These are phyloP conservation scores for Spathaspora passalidarum DNA, from an alignment of 805 yeast species.

Conservation along the genomic window DNA sequence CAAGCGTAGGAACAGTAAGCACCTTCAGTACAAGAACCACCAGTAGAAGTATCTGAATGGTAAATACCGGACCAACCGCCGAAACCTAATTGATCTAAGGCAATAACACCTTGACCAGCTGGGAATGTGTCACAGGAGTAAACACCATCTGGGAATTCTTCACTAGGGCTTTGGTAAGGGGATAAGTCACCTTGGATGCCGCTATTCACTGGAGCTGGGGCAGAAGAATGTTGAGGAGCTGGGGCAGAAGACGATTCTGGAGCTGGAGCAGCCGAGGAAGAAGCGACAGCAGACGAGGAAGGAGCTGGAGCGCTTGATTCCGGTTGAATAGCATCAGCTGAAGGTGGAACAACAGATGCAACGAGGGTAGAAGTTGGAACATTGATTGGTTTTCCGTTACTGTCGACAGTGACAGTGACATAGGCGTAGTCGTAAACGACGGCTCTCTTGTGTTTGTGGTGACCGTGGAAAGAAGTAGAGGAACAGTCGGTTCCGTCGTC, in stretches of 20 bases:
- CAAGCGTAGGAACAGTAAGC: constrained; percentile 76
- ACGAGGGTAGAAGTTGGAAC: constrained; percentile 16
- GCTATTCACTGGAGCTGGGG: not conserved
- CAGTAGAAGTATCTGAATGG: constrained; percentile 45
- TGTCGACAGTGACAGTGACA: constrained; percentile 44
- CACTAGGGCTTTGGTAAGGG: constrained; percentile 46
- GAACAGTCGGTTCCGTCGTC: constrained; percentile 32
- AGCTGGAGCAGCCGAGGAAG: constrained; percentile 22
- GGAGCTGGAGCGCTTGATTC: constrained; percentile 21
- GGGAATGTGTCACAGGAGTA: constrained; percentile 69
- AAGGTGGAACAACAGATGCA: constrained; percentile 18
- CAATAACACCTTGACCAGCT: constrained; percentile 68
- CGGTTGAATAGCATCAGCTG: constrained; percentile 9
- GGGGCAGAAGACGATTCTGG: constrained; percentile 20
- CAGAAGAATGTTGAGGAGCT: constrained; percentile 8
- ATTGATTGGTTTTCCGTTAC: constrained; percentile 35
- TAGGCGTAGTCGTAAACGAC: constrained; percentile 44
- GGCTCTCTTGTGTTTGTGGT: constrained; percentile 61
- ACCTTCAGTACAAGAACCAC: constrained; percentile 54
- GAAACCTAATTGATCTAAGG: constrained; percentile 38
- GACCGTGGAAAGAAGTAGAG: constrained; percentile 50
- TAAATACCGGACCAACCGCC: constrained; percentile 46
- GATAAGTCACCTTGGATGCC: constrained; percentile 49
- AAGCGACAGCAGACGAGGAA: constrained; percentile 13
- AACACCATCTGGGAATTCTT: constrained; percentile 65